A percentile compares a stretch with the other conserved stretches of the same genome.
Conservation (phyloP, 2,329 filamentous ascomycete genomes). For the Paracamarosporium sp. region DNA sequence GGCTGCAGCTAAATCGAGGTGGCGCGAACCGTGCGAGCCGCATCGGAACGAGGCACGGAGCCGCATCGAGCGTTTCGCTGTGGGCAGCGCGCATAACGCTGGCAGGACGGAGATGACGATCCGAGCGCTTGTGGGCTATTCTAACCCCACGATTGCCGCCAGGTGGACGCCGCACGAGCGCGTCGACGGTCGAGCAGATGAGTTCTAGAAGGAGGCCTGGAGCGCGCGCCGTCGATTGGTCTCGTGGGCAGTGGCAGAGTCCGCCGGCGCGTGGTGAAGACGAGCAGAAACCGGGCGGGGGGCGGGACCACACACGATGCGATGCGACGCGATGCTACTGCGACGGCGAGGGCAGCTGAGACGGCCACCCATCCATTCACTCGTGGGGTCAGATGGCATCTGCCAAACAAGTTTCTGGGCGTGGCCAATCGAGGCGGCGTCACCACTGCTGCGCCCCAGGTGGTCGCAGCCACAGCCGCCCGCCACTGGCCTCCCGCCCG, state of each 20-base stretch:
- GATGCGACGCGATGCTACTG: constrained; percentile 5
- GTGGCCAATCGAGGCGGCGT: constrained; percentile 11
- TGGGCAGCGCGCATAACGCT: constrained; percentile 14
- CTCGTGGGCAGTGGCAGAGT: constrained; percentile 33
- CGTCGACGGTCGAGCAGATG: constrained; percentile 23
- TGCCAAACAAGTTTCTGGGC: constrained; percentile 23
- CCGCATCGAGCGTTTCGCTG: constrained; percentile 36
- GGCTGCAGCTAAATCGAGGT: constrained; percentile 31
- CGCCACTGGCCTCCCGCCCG: constrained; percentile 9
- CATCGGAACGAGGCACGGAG: constrained; percentile 32
- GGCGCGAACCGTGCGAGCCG: constrained; percentile 27
- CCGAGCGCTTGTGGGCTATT: constrained; percentile 5
- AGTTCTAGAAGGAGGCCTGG: constrained; percentile 29
- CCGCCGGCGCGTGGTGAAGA: constrained; percentile 32
- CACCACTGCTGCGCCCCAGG: constrained; percentile 6
- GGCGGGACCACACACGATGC: constrained; percentile 15
- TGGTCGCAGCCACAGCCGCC: constrained; percentile 56
- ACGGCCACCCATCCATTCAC: constrained; percentile 20
- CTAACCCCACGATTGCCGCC: constrained; percentile 20
- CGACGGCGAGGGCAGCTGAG: constrained; percentile 11
- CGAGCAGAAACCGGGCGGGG: constrained; percentile 17
- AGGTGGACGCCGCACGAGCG: constrained; percentile 13
- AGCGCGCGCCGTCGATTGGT: constrained; percentile 18
- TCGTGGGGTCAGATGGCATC: constrained; percentile 24
- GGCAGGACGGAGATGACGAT: constrained; percentile 18